Evolutionary conservation across 352 stramenopile species (phyloP), one percentile per base, ranked within the genome.

Genomic region (Pythium apleroticum): DNA sequence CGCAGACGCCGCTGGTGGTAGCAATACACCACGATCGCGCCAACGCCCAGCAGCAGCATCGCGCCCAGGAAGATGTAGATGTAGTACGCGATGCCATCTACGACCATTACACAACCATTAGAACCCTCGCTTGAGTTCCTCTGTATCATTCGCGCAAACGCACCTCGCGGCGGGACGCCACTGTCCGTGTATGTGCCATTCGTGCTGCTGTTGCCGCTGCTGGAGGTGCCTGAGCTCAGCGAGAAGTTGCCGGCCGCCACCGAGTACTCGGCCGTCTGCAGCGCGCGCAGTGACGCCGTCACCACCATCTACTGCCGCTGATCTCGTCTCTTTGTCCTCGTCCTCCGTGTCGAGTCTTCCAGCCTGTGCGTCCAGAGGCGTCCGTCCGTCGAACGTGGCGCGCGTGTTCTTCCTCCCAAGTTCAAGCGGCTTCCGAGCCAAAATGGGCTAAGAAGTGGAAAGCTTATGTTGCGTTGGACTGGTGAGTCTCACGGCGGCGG

Each of bases 11-110:
- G 81, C 53, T 88, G 83, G 43, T 93, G 84, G 55, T 83, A 71
- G 64, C 74, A 91, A 57, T 94, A 94, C 1, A 84, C 58, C 20
- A 84, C 43, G 43, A 91, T 33, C 58, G 71, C 83, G 19, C 67
- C 63, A 11, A 73, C 46, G 20, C 59, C 75, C 35, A 92, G 61
- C 3, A 52, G 49, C 12, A 84, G n/a, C 70, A 93, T 78, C 56
- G 80, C 74, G 37, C 80, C 80, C 35, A 91, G 61, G 37, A 94
- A 88, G 50, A 91, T 77, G 60, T 91, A 94, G 20, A 94, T 69
- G 64, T 91, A 93, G 67, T 72, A 80, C 43, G 80, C 73, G 27
- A 86, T 64, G 39, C 64, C 78, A 15, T 50, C 43, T 50, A 50
- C 43, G 15, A 27, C 43, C 19, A 41, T 17, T 28, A 55, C 24